Base-by-base conservation (phyloP, 306 rosid genomes). In the Prunus campanulata region DNA sequence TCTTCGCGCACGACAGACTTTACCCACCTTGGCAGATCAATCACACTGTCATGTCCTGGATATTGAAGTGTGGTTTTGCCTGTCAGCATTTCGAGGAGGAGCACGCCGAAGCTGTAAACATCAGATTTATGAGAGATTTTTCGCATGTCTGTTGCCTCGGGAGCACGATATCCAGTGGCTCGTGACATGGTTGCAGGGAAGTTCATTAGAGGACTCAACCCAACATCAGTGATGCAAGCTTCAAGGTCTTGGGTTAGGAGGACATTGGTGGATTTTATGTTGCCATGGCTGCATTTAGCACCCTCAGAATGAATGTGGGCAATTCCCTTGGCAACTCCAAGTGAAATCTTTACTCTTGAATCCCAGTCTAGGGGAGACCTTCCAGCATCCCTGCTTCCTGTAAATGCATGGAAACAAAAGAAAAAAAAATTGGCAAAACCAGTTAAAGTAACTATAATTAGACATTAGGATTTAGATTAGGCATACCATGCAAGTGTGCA, bases 1-100 rank as follows among this genome's bases (percentile, higher is more conserved):
- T 92, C 97, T 82, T 92, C 97, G 1, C 96, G 86, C 12, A 92
- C 97, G 22, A 92, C 96, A 60, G 97, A 92, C 49, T 75, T 79
- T 54, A 92, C 97, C 97, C 97, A 92, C 61, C 92, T 86, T 14
- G 97, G 97, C 39, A 92, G 93, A 77, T 92, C 97, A 32, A 88
- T 88, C 56, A 80, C 88, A 3, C 85, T 85, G 5, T 90, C 91
- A 50, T 59, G 44, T 30, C 97, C 95, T 1, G 91, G 88, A 74
- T 82, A 73, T 16, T 88, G 80, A 56, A 90, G 51, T 32, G 97
- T 88, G 11, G 68, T 50, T 78, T 90, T 92, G 5, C 96, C 96
- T 24, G 96, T 92, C 66, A 92, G 87, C 88, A 90, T 85, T 79
- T 92, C 97, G 0, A 92, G 93, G 3, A 92, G 90, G 67, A 92